These are phyloP conservation scores for Wallacemonas sp. DNA, from an alignment of 208 protist species.

Conservation along the genomic window DNA sequence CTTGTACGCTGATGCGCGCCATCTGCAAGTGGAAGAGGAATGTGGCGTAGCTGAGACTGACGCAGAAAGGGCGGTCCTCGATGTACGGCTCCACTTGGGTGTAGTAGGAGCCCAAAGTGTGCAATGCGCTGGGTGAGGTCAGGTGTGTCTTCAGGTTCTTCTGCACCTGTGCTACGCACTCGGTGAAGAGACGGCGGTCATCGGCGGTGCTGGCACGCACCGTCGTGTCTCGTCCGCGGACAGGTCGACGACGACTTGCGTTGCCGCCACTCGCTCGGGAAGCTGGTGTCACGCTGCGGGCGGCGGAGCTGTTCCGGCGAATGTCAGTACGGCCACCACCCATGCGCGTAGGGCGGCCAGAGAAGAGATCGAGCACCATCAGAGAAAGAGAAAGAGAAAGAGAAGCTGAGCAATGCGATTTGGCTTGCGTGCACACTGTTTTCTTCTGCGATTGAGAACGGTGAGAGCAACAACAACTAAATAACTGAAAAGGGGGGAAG, in stretches of 20 bases:
- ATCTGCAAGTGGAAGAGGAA: slow-evolving; percentile 93
- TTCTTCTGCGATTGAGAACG: no score
- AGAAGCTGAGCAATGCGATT: no score
- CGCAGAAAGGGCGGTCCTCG: slow-evolving; percentile 83
- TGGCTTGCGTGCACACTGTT: no score
- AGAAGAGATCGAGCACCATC: slow-evolving; percentile 36
- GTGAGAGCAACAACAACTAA: no score
- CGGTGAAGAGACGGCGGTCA: slow-evolving; percentile 63
- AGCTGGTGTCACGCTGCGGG: neutral
- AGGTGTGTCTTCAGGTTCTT: slow-evolving; percentile 71
- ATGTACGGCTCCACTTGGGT: slow-evolving; percentile 72
- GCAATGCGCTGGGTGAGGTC: slow-evolving; percentile 71
- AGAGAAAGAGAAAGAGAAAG: neutral
- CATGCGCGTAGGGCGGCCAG: slow-evolving; percentile 12
- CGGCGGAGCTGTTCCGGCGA: slow-evolving; percentile 13
- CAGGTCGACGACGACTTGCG: slow-evolving; percentile 8
- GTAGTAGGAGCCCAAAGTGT: slow-evolving; percentile 89
- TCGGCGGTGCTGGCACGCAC: slow-evolving; percentile 28
- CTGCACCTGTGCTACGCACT: slow-evolving; percentile 85
- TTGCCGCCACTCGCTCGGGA: neutral
- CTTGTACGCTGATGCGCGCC: slow-evolving; percentile 74
- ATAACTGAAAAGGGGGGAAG: no score
- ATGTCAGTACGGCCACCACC: slow-evolving; percentile 10
- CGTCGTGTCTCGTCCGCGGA: slow-evolving; percentile 10
- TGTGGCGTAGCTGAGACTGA: slow-evolving; percentile 84